phyloP scores from a whole-genome alignment of 2,329 filamentous ascomycete species.

The Podosphaera fusca region DNA sequence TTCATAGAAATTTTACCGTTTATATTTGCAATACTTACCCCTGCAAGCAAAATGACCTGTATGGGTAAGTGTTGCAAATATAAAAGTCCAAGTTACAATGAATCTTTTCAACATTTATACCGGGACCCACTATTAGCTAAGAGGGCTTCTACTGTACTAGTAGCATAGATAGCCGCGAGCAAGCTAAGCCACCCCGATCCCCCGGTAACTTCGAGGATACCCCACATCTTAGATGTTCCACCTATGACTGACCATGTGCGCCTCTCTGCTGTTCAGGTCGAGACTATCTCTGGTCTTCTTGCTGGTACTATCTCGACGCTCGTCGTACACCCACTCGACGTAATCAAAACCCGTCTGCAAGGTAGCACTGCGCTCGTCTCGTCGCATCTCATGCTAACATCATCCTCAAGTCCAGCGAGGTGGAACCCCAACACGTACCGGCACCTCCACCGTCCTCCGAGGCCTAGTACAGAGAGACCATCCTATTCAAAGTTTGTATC shows the following conservation, averaged over 20 bases:
- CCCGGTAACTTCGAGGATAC: too few species aligned
- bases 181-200: too few species aligned
- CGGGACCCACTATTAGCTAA: too few species aligned
- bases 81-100: too few species aligned
- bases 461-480: slow-evolving; percentile 22
- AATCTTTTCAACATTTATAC: too few species aligned
- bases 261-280: slow-evolving; percentile 56
- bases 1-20: too few species aligned
- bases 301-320: slow-evolving; percentile 74
- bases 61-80: too few species aligned
- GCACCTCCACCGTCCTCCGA: slow-evolving; percentile 29
- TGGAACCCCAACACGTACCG: slow-evolving; percentile 20
- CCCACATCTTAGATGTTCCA: neutral
- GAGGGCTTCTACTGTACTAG: too few species aligned
- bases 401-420: slow-evolving; percentile 26
- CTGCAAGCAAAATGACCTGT: too few species aligned
- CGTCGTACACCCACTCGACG: slow-evolving; percentile 74
- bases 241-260: slow-evolving; percentile 23
- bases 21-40: too few species aligned
- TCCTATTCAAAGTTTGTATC: slow-evolving; percentile 52
- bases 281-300: slow-evolving; percentile 72
- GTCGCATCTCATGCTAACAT: slow-evolving; percentile 2
- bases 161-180: too few species aligned
- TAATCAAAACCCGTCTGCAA: slow-evolving; percentile 91
- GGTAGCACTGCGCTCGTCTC: slow-evolving; percentile 23